Conservation (phyloP, 257 asterid species). For the Parsonsia alboflavescens region DNA sequence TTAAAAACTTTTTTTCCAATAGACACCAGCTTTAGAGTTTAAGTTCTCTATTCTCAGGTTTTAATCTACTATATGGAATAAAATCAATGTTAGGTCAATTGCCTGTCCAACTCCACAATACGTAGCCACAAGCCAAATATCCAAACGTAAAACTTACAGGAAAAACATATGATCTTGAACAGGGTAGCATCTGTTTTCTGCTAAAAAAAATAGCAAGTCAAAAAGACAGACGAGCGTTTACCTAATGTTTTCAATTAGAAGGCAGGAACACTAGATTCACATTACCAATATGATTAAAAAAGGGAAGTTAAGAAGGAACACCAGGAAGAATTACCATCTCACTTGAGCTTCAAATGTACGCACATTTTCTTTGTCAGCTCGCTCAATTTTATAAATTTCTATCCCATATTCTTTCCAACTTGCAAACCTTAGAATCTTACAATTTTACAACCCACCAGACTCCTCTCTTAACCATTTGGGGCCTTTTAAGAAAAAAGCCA, state of each 20-base stretch:
- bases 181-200: not conserved
- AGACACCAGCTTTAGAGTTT: too few relatives aligned
- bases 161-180: not conserved
- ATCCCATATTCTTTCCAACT: not conserved
- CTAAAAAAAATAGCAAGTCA: not conserved
- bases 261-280: not conserved
- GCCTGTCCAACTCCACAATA: not conserved
- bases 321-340: not conserved
- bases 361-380: not conserved
- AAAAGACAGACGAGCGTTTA: not conserved
- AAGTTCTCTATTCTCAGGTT: too few relatives aligned
- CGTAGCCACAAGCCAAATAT: not conserved
- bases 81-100: not conserved
- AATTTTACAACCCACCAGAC: not conserved
- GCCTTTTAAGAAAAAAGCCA: not conserved
- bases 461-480: not conserved
- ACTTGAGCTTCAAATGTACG: not conserved
- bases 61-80: not conserved
- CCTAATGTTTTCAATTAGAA: not conserved
- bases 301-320: not conserved
- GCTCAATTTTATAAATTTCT: not conserved
- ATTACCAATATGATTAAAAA: not conserved
- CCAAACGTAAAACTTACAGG: too few relatives aligned
- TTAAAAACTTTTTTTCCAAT: too few relatives aligned
- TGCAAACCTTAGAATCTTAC: not conserved